Evolutionary conservation across 768 basidiomycete species (phyloP).

Genomic region (Jaapia argillacea): DNA sequence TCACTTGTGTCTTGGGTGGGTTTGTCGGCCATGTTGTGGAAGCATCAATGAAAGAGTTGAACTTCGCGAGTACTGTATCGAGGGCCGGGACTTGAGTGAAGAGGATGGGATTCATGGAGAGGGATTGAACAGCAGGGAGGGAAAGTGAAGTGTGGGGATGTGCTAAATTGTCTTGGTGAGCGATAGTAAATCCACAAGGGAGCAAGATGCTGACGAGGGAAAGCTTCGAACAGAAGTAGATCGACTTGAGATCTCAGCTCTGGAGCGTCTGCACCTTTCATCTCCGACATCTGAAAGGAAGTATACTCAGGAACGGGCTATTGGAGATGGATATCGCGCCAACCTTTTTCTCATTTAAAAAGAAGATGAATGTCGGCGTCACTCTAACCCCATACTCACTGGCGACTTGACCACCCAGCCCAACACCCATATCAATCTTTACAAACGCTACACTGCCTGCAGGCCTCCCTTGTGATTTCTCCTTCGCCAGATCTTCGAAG

Average conservation of each 20-base stretch:
- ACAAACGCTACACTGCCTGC: slow-evolving; percentile 58
- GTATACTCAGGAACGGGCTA: not conserved
- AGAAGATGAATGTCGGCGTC: slow-evolving; percentile 89
- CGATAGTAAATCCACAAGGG: not conserved
- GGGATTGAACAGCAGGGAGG: slow-evolving; percentile 47
- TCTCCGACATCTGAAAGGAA: slow-evolving; percentile 44
- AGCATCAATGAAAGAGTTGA: slow-evolving; percentile 51
- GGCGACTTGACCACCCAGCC: slow-evolving; percentile 51
- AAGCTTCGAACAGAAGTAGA: slow-evolving; percentile 64
- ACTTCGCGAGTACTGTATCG: slow-evolving; percentile 51
- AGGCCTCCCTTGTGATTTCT: slow-evolving; percentile 29
- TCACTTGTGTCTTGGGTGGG: slow-evolving; percentile 27
- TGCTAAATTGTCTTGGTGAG: slow-evolving; percentile 29
- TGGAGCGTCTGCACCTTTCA: slow-evolving; percentile 60
- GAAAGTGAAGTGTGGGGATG: slow-evolving; percentile 62
- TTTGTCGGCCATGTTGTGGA: slow-evolving; percentile 25
- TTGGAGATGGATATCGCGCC: too few relatives aligned
- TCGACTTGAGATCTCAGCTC: slow-evolving; percentile 71
- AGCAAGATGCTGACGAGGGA: slow-evolving; percentile 52
- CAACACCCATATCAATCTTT: slow-evolving; percentile 74
- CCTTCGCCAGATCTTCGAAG: slow-evolving; percentile 68
- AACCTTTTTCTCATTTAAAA: slow-evolving; percentile 67
- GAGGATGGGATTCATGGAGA: slow-evolving; percentile 68
- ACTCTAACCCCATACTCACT: slow-evolving; percentile 54
- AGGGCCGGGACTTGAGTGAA: slow-evolving; percentile 64